Evolutionary conservation across 768 basidiomycete species (phyloP).

Genomic region (Vararia minispora): DNA sequence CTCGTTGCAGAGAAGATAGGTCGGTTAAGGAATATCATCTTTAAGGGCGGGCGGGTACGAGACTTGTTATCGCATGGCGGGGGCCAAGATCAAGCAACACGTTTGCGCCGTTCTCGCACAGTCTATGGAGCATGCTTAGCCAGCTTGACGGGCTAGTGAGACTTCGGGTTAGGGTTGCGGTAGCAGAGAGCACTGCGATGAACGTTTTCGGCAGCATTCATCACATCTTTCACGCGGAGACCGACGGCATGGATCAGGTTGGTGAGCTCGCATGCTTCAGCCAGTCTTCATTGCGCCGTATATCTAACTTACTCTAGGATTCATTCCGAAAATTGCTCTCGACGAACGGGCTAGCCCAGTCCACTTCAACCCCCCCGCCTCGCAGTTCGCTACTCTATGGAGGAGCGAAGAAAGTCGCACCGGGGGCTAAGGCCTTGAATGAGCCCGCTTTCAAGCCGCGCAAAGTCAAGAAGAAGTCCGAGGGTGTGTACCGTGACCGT

Average conservation of each 20-base stretch:
- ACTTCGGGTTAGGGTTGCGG: not conserved
- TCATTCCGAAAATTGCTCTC: conserved; percentile 46
- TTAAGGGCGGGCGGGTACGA: no score
- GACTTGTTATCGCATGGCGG: no score
- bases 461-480: conserved; percentile 52
- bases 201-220: conserved; percentile 1
- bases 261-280: not conserved
- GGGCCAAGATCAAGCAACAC: no score
- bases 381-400: conserved; percentile 24
- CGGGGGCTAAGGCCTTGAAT: conserved; percentile 15
- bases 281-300: not conserved
- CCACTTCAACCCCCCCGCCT: conserved; percentile 16
- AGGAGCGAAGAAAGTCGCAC: conserved; percentile 9
- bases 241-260: conserved; percentile 13
- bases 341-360: conserved; percentile 20
- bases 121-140: no score
- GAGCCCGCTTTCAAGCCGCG: conserved; percentile 73
- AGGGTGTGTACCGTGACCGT: conserved; percentile 57
- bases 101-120: no score
- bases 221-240: no score
- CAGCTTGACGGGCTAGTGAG: no score
- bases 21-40: no score
- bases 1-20: no score
- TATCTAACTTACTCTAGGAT: conserved; percentile 31
- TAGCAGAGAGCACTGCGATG: not conserved